Conservation (phyloP, 441 rosid genomes). For the Mallotus japonicus region DNA sequence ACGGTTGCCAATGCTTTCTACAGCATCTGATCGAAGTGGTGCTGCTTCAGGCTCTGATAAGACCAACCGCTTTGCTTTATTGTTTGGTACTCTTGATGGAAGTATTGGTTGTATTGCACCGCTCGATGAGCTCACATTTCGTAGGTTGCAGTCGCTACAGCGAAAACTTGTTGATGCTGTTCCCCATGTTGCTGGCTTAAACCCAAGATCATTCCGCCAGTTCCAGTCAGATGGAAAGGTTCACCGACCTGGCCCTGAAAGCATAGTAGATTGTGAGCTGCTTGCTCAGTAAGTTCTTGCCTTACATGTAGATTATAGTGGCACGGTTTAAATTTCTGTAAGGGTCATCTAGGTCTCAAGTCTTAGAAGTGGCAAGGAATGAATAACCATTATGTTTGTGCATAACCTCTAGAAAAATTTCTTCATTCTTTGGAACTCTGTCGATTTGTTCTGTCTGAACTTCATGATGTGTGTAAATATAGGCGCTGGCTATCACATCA, state of each 20-base stretch:
- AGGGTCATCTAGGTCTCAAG: neutral
- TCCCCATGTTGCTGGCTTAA: constrained; percentile 92
- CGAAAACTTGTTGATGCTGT: constrained; percentile 86
- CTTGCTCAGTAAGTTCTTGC: constrained; percentile 76
- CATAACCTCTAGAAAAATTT: neutral
- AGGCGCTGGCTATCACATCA: neutral
- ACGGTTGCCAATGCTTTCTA: constrained; percentile 85
- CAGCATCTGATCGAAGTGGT: constrained; percentile 49
- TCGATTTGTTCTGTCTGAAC: neutral
- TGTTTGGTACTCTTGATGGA: constrained; percentile 94
- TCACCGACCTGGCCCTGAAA: constrained; percentile 94
- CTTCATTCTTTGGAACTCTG: neutral
- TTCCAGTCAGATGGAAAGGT: constrained; percentile 79
- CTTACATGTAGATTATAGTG: neutral
- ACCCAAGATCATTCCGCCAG: constrained; percentile 93
- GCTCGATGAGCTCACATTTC: constrained; percentile 92
- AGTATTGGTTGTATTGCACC: constrained; percentile 96
- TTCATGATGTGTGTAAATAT: neutral
- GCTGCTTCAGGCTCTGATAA: constrained; percentile 66
- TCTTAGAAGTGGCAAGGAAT: neutral
- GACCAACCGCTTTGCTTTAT: constrained; percentile 84
- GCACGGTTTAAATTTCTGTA: neutral
- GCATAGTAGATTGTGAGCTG: constrained; percentile 91
- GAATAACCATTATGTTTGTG: neutral
- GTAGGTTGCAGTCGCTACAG: constrained; percentile 91